Conservation (phyloP, 2,329 filamentous ascomycete genomes). For the Coleophoma crateriformis region DNA sequence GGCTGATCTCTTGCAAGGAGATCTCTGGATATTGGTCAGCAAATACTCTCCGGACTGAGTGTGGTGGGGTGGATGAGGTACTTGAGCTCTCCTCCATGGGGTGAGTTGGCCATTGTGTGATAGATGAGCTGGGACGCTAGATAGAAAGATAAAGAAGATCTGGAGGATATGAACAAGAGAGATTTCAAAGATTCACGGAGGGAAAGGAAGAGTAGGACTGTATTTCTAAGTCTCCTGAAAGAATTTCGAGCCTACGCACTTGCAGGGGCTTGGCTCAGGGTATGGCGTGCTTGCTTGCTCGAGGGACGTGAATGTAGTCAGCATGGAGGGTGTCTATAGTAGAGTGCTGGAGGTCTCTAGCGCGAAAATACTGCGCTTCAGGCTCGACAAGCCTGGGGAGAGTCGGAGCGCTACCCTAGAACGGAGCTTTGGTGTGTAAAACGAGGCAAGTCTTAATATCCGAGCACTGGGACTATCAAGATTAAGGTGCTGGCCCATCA, state of each 20-base stretch:
- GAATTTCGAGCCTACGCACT: neutral
- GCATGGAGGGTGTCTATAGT: no score
- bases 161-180: neutral
- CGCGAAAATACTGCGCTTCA: no score
- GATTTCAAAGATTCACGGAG: conserved; percentile 1
- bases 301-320: neutral
- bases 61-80: conserved; percentile 1
- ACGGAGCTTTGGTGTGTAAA: no score
- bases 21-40: conserved; percentile 42
- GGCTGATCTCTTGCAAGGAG: conserved; percentile 88
- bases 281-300: neutral
- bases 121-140: neutral
- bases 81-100: conserved; percentile 93
- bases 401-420: no score
- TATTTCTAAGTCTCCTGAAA: neutral
- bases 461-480: no score
- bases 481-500: no score
- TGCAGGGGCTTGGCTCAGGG: neutral
- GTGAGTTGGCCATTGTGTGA: conserved; percentile 58
- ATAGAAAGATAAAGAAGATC: neutral
- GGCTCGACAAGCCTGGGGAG: no score
- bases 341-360: no score
- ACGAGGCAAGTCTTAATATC: no score
- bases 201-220: neutral
- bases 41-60: neutral